Conservation (phyloP, 2,329 filamentous ascomycete genomes). For the Fusarium agapanthi region DNA sequence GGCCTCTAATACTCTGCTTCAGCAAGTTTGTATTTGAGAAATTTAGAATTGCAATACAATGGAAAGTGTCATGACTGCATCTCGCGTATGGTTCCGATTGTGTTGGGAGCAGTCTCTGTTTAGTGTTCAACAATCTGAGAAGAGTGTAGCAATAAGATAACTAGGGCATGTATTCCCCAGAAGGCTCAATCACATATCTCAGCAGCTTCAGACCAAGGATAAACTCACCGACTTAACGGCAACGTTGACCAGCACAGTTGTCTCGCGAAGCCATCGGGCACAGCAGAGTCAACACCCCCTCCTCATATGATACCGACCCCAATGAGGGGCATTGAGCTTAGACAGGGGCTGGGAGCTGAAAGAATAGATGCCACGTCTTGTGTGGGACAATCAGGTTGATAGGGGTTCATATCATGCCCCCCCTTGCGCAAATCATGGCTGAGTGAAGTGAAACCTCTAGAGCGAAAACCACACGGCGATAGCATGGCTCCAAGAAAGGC, state of each 20-base stretch:
- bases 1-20: constrained; percentile 7
- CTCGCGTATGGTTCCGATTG: background rate
- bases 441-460: background rate
- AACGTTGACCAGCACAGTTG: background rate
- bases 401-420: background rate
- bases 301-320: background rate
- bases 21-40: background rate
- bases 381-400: background rate
- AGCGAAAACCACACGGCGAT: constrained; percentile 5
- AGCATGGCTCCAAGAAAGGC: background rate
- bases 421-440: background rate
- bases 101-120: background rate
- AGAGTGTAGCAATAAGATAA: background rate
- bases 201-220: background rate
- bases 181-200: background rate
- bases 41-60: background rate
- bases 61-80: background rate
- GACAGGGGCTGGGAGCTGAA: background rate
- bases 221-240: background rate
- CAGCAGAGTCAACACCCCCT: background rate
- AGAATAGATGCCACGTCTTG: background rate
- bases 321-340: background rate
- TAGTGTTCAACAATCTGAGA: background rate
- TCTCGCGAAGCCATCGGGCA: background rate
- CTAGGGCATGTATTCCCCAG: background rate